Percentiles rank a stretch among this genome's conserved stretches.
Conservation (phyloP, 2,329 filamentous ascomycete species). For the Teratosphaeria zuluensis region DNA sequence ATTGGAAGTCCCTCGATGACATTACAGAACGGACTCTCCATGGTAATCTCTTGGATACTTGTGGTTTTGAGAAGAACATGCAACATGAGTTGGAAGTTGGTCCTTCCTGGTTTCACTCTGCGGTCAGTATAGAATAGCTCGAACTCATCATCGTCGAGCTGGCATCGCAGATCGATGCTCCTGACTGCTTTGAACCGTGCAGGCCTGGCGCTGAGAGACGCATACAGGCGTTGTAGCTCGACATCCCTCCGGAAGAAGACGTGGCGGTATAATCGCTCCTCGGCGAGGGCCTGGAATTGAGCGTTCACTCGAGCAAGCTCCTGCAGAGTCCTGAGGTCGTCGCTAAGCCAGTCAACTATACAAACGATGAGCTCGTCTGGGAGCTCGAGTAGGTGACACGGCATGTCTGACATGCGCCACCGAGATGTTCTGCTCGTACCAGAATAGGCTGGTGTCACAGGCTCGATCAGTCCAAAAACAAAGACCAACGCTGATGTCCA, state of each 20-base stretch:
- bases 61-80: background rate
- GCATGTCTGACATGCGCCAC: background rate
- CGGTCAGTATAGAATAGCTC: background rate
- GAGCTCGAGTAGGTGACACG: background rate
- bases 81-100: background rate
- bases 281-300: conserved; percentile 2
- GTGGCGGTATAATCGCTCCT: conserved; percentile 2
- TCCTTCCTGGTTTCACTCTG: background rate
- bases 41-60: background rate
- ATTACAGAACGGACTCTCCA: conserved; percentile 6
- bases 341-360: conserved; percentile 1
- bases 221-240: background rate
- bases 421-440: too few species aligned
- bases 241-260: conserved; percentile 1
- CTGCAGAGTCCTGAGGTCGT: background rate
- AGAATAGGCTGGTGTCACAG: too few species aligned
- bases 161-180: conserved; percentile 1
- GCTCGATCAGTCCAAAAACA: too few species aligned
- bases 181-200: background rate
- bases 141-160: background rate
- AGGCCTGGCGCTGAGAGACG: background rate
- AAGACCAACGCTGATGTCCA: too few species aligned
- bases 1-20: background rate
- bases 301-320: background rate
- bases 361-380: conserved; percentile 3